Base-by-base conservation (phyloP, 208 protist genomes). In the Porcisia hertigi region DNA sequence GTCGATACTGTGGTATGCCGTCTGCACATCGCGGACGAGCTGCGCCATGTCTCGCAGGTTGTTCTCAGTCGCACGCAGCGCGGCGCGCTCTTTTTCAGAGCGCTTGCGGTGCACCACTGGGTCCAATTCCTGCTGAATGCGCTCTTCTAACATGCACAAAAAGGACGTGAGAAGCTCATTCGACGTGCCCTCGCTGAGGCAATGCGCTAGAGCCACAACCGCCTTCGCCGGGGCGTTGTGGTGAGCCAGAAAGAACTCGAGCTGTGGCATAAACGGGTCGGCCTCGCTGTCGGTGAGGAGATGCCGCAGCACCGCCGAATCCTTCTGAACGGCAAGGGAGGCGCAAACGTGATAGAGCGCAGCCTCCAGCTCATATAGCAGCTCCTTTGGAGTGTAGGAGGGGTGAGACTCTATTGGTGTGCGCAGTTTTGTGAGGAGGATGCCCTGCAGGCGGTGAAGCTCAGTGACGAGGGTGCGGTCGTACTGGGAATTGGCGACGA, bases 151-250 rank as follows among this genome's bases (percentile, higher is more conserved):
- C 59, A 77, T 63, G 14, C 69, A 58, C 39, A 89, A 76, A 54
- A 75, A 85, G 1, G 77, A 60, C 34, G 63, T 64, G 52, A 84
- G 79, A 18, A 75, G 62, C 30, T 78, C 80, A 30, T 75, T 49
- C 23, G 88, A 84, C 66, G 83, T 77, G 30, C 86, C 86, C 25
- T 85, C 84, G 11, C 77, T 82, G n/a, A 91, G 79, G n/a, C 88
- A 85, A 71, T 89, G 82, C 3, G 76, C 85, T 41, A 87, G 58
- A 34, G 84, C 77, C 18, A 82, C 80, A 45, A 88, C 78, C 43
- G 81, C 47, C 70, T 86, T 88, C 14, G 83, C 70, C 12, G 81
- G 76, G n/a, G 86, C 83, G 55, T 72, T 81, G 67, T 81, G 63
- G n/a, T 81, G 79, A 20, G 81, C 84, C 52, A 91, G 78, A 67